Evolutionary conservation across 352 stramenopile species (phyloP).

Genomic region (Globisporangium cederbergense): DNA sequence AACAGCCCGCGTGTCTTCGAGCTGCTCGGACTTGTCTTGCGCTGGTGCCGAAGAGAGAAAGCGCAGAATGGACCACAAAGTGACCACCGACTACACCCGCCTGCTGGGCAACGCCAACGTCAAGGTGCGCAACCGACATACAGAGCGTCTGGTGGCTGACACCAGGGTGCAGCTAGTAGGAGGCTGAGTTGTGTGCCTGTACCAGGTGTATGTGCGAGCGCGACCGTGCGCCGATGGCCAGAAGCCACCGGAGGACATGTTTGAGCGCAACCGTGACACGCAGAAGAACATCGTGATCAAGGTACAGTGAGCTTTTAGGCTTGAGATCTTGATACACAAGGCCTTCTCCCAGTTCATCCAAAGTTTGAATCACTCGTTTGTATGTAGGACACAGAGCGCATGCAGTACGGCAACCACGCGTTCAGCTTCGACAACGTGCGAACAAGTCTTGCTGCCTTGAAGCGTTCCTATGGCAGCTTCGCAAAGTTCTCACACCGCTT

Average conservation of each 20-base stretch:
- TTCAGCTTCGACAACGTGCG: slow-evolving; percentile 83
- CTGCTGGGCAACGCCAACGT: slow-evolving; percentile 75
- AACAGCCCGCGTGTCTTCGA: not conserved
- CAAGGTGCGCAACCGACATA: slow-evolving; percentile 34
- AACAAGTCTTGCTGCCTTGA: not conserved
- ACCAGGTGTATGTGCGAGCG: slow-evolving; percentile 70
- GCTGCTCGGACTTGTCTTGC: too few species aligned
- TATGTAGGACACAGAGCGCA: slow-evolving; percentile 67
- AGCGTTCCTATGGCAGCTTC: not conserved
- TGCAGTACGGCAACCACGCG: slow-evolving; percentile 84
- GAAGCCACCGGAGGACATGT: slow-evolving; percentile 74
- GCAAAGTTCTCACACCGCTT: too few species aligned
- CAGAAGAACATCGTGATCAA: slow-evolving; percentile 86
- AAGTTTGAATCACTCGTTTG: not conserved
- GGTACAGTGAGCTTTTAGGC: slow-evolving; percentile 15
- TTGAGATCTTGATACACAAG: not conserved
- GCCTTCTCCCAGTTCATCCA: not conserved
- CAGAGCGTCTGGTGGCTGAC: too few species aligned
- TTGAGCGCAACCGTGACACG: slow-evolving; percentile 72
- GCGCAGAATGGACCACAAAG: slow-evolving; percentile 76
- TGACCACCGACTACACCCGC: slow-evolving; percentile 84
- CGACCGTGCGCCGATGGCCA: slow-evolving; percentile 74
- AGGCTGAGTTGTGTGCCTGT: too few species aligned
- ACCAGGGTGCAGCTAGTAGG: too few species aligned
- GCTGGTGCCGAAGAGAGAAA: not conserved